These are phyloP conservation scores for Pelargonium myrrhifolium DNA, from an alignment of 441 rosid species.

Conservation along the genomic window DNA sequence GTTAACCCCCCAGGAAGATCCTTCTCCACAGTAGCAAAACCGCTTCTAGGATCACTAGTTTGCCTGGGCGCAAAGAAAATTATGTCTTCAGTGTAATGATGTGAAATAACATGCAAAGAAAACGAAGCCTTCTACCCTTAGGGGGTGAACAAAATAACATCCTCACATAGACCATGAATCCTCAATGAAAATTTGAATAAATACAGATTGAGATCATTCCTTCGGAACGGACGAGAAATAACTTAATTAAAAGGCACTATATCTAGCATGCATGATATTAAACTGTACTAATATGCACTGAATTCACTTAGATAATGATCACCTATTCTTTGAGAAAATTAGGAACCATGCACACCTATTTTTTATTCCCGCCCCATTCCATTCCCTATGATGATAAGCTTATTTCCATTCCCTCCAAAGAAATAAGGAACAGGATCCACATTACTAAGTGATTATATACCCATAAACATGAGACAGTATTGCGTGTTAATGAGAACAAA, in stretches of 20 bases:
- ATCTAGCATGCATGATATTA: background rate
- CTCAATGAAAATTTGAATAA: too few species aligned
- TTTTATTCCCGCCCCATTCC: background rate
- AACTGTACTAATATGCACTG: background rate
- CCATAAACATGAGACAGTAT: too few species aligned
- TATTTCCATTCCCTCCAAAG: background rate
- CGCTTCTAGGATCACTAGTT: constrained; percentile 81
- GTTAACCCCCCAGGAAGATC: constrained; percentile 83
- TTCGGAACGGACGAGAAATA: too few species aligned
- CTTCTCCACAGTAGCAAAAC: constrained; percentile 88
- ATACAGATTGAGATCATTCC: too few species aligned
- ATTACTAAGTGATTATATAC: background rate
- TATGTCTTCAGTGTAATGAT: too few species aligned
- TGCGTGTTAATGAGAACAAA: too few species aligned
- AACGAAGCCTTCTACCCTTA: too few species aligned
- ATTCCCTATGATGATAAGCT: background rate
- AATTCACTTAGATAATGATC: background rate
- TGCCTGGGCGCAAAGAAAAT: constrained; percentile 44
- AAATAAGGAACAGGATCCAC: background rate
- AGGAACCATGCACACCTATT: too few species aligned
- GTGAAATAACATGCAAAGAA: too few species aligned
- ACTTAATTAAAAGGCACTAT: too few species aligned
- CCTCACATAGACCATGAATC: too few species aligned
- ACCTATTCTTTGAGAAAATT: background rate
- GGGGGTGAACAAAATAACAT: too few species aligned